A percentile compares a stretch with the other conserved stretches of the same genome.
These are phyloP conservation scores for Nakazawaea ishiwadae DNA, from an alignment of 805 yeast genomes.

Conservation along the genomic window DNA sequence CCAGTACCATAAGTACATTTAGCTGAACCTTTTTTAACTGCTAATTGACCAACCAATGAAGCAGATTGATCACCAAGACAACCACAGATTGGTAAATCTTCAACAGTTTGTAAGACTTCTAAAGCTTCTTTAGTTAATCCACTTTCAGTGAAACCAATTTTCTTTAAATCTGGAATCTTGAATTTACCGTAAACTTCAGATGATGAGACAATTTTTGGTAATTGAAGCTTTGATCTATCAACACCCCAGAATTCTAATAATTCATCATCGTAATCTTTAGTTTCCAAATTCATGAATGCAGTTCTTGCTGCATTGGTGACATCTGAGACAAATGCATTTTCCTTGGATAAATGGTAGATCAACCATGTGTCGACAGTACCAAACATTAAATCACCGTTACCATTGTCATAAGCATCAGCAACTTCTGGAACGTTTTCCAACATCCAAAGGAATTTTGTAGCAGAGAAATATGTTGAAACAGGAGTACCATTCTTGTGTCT, in stretches of 20 bases:
- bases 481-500: conserved; percentile 78
- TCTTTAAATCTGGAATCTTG: conserved; percentile 50
- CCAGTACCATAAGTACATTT: conserved; percentile 98
- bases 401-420: conserved; percentile 62
- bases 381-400: conserved; percentile 72
- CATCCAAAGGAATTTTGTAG: conserved; percentile 86
- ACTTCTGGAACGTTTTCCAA: conserved; percentile 72
- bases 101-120: conserved; percentile 42
- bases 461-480: conserved; percentile 85
- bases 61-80: conserved; percentile 94
- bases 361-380: conserved; percentile 96
- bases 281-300: conserved; percentile 78
- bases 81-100: conserved; percentile 75
- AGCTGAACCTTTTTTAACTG: conserved; percentile 78
- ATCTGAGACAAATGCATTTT: conserved; percentile 72
- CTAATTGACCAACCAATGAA: conserved; percentile 89
- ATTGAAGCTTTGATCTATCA: conserved; percentile 55
- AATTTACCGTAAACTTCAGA: conserved; percentile 77
- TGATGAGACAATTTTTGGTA: conserved; percentile 78
- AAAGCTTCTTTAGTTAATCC: conserved; percentile 48
- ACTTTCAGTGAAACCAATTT: conserved; percentile 44
- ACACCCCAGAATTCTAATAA: conserved; percentile 77
- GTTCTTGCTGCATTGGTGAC: conserved; percentile 91
- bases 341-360: conserved; percentile 73
- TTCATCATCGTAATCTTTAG: conserved; percentile 69